Conservation (phyloP, 1,139 yeast species). For the Suzukiozyma palmioleophila region DNA sequence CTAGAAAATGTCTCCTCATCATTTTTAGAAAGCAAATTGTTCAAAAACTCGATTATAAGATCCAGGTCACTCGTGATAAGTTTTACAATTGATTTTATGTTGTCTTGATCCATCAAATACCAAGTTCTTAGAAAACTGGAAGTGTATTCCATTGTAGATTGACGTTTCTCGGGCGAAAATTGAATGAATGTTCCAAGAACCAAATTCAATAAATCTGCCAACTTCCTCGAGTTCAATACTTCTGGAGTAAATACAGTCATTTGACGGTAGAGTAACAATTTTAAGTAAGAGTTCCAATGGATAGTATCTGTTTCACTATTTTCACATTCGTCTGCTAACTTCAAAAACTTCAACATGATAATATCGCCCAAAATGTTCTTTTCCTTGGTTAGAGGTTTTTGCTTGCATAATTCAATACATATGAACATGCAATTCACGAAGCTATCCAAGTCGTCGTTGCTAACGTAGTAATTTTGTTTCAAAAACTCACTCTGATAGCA, state of each 20-base stretch:
- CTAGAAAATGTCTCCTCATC: conserved; percentile 34
- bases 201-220: conserved; percentile 28
- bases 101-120: conserved; percentile 28
- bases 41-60: conserved; percentile 28
- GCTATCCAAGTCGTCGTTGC: conserved; percentile 20
- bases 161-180: conserved; percentile 13
- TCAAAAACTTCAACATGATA: conserved; percentile 23
- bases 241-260: conserved; percentile 32
- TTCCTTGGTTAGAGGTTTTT: conserved; percentile 13
- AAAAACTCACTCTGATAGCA: conserved; percentile 21
- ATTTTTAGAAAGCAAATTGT: conserved; percentile 26
- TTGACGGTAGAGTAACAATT: conserved; percentile 41
- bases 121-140: conserved; percentile 37
- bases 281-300: conserved; percentile 21
- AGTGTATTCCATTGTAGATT: conserved; percentile 20
- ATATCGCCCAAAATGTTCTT: conserved; percentile 26
- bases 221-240: conserved; percentile 24
- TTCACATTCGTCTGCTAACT: conserved; percentile 13
- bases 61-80: conserved; percentile 15
- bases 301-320: conserved; percentile 6
- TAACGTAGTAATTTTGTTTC: conserved; percentile 22
- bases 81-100: conserved; percentile 16
- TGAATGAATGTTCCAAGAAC: conserved; percentile 28
- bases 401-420: conserved; percentile 27
- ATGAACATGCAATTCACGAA: conserved; percentile 29